phyloP scores from a whole-genome alignment of 2,329 filamentous ascomycete genomes.

The Gaeumannomyces tritici region DNA sequence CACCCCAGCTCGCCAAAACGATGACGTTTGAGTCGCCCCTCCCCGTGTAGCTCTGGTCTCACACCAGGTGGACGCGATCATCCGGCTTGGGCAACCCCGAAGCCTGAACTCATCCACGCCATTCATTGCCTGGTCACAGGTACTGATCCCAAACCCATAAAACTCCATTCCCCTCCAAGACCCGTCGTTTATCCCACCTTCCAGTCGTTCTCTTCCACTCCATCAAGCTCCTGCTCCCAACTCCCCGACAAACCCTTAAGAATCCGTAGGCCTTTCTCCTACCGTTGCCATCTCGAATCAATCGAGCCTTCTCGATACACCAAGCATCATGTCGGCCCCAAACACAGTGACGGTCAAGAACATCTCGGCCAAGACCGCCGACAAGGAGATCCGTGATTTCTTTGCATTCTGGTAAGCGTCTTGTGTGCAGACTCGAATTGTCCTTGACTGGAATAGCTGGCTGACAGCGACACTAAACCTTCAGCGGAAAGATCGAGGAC shows the following conservation, averaged over 20 bases:
- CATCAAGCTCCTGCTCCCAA: neutral
- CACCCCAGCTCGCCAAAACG: neutral
- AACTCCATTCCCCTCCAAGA: neutral
- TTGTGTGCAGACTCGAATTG: neutral
- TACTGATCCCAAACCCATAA: neutral
- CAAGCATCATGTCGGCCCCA: slow-evolving; percentile 10
- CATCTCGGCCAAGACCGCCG: slow-evolving; percentile 71
- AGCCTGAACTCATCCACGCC: neutral
- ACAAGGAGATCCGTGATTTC: slow-evolving; percentile 91
- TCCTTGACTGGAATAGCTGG: neutral
- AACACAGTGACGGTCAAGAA: slow-evolving; percentile 61
- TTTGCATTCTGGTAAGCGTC: slow-evolving; percentile 80
- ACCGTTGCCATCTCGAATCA: neutral
- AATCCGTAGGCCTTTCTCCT: neutral
- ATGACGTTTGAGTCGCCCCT: slow-evolving; percentile 6
- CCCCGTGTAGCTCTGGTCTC: neutral
- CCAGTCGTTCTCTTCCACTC: neutral
- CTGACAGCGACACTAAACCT: neutral
- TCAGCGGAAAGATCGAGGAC: slow-evolving; percentile 80
- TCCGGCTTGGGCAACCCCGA: neutral
- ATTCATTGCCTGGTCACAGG: neutral
- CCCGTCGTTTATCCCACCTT: neutral
- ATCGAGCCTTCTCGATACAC: neutral
- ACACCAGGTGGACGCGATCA: slow-evolving; percentile 1
- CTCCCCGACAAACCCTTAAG: neutral